Conservation (phyloP, 495 filamentous ascomycete genomes). For the Saxispiralis lemnorum region DNA sequence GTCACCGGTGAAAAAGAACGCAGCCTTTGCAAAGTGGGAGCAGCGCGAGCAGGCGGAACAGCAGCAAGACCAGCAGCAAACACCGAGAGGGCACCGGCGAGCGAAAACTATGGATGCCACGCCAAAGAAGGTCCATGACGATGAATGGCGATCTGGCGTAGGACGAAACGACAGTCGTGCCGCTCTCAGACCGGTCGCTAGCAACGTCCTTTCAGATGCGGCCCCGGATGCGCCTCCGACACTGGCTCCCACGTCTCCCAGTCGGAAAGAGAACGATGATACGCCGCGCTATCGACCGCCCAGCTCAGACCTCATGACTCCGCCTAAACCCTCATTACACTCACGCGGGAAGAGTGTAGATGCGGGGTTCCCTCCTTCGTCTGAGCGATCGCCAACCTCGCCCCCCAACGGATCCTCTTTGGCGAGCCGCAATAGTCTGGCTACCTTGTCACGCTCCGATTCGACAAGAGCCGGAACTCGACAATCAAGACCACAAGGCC, state of each 20-base stretch:
- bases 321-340: slow-evolving; percentile 8
- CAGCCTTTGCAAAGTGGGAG: slow-evolving; percentile 16
- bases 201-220: slow-evolving; percentile 7
- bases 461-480: slow-evolving; percentile 18
- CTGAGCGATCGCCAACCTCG: slow-evolving; percentile 4
- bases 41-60: slow-evolving; percentile 15
- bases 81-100: background rate
- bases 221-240: background rate
- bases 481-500: slow-evolving; percentile 5
- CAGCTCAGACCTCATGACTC: slow-evolving; percentile 1
- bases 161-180: slow-evolving; percentile 11
- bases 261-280: slow-evolving; percentile 1
- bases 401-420: too few relatives aligned
- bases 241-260: background rate
- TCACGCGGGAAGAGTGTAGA: slow-evolving; percentile 7
- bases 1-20: slow-evolving; percentile 15
- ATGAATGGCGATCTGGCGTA: slow-evolving; percentile 13
- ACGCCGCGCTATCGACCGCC: background rate
- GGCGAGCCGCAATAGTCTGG: slow-evolving; percentile 10
- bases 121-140: slow-evolving; percentile 13
- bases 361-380: background rate
- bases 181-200: slow-evolving; percentile 13
- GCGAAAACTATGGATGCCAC: slow-evolving; percentile 10
- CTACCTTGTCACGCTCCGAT: slow-evolving; percentile 20
- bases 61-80: background rate